Percentiles rank a stretch among this genome's conserved stretches.
These are phyloP conservation scores for Talaromyces sp. DNA, from an alignment of 2,329 filamentous ascomycete species.

Conservation along the genomic window DNA sequence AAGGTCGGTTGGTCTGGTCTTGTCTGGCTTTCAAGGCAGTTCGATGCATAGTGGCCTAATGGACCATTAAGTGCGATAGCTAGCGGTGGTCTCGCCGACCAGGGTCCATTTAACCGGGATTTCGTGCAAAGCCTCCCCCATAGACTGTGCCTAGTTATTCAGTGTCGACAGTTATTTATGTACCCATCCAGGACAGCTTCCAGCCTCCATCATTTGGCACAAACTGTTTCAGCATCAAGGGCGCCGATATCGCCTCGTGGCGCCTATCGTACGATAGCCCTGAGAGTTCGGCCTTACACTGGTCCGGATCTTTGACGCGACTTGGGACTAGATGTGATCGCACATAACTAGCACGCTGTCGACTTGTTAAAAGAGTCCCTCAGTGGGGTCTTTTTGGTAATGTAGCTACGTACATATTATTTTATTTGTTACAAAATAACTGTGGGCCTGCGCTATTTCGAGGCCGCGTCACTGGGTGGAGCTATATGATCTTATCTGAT, in stretches of 20 bases:
- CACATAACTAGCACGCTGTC: neutral
- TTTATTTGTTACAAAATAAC: neutral
- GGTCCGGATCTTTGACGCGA: neutral
- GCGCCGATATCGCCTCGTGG: neutral
- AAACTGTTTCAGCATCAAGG: neutral
- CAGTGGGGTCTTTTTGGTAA: too few relatives aligned
- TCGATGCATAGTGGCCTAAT: neutral
- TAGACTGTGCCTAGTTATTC: neutral
- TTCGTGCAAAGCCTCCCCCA: too few relatives aligned
- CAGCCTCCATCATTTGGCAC: neutral
- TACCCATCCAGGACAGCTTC: neutral
- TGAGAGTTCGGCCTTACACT: neutral
- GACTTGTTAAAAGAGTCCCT: neutral
- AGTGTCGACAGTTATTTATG: neutral
- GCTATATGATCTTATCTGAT: neutral
- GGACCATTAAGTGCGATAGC: too few relatives aligned
- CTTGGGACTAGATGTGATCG: neutral
- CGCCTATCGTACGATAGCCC: neutral
- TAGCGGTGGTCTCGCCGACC: too few relatives aligned
- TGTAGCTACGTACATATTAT: too few relatives aligned
- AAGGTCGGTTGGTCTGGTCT: neutral
- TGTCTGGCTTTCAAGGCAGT: neutral
- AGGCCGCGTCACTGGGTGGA: neutral
- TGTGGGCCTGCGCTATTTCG: neutral
- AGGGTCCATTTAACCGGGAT: too few relatives aligned